These are phyloP conservation scores for Mycena vitilis DNA, from an alignment of 768 basidiomycete genomes.

Conservation along the genomic window DNA sequence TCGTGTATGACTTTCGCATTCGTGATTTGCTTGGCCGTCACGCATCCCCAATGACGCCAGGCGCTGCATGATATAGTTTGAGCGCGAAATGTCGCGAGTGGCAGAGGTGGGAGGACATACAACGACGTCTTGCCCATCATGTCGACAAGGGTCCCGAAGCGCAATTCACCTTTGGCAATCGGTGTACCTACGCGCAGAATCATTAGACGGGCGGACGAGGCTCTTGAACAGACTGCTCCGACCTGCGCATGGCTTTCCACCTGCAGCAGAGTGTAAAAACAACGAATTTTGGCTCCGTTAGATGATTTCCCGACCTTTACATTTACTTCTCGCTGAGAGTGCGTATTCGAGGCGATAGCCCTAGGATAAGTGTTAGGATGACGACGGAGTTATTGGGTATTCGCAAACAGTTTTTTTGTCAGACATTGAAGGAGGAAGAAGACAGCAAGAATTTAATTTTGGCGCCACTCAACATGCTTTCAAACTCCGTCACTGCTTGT, in stretches of 20 bases:
- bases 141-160: slow-evolving; percentile 82
- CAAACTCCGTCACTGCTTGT: slow-evolving; percentile 6
- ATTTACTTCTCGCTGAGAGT: slow-evolving; percentile 73
- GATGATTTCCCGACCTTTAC: slow-evolving; percentile 70
- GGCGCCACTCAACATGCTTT: background rate
- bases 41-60: slow-evolving; percentile 95
- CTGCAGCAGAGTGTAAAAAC: slow-evolving; percentile 49
- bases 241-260: slow-evolving; percentile 84
- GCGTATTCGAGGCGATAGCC: slow-evolving; percentile 88
- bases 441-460: background rate
- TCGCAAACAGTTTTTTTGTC: slow-evolving; percentile 63
- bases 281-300: slow-evolving; percentile 29
- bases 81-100: background rate
- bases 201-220: slow-evolving; percentile 25
- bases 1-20: slow-evolving; percentile 77
- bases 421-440: slow-evolving; percentile 45
- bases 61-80: slow-evolving; percentile 50
- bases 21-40: slow-evolving; percentile 60
- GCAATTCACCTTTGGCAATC: slow-evolving; percentile 78
- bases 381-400: too few species aligned
- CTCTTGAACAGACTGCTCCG: slow-evolving; percentile 32
- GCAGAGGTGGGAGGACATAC: slow-evolving; percentile 50
- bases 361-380: too few species aligned
- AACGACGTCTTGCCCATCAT: slow-evolving; percentile 76
- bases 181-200: slow-evolving; percentile 61